These are phyloP conservation scores for Paraconiothyrium sp. DNA, from an alignment of 2,329 filamentous ascomycete species.

Conservation along the genomic window DNA sequence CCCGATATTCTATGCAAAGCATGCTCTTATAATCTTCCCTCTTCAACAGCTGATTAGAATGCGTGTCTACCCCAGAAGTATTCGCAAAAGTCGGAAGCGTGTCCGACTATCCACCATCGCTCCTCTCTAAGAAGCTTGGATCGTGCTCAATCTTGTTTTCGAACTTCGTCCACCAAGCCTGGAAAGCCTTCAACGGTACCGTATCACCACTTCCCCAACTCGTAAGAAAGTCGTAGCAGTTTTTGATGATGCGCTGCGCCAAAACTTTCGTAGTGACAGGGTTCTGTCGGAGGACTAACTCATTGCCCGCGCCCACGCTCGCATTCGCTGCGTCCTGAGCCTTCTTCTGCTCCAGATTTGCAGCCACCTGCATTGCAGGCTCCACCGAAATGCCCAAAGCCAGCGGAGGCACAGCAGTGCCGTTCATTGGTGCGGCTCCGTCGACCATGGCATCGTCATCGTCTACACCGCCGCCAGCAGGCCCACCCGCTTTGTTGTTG, in stretches of 20 bases:
- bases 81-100: background rate
- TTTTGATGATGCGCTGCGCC: conserved; percentile 93
- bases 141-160: conserved; percentile 86
- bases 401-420: conserved; percentile 51
- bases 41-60: background rate
- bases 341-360: conserved; percentile 71
- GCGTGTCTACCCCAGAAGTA: background rate
- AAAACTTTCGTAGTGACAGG: conserved; percentile 76
- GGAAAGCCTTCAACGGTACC: conserved; percentile 92
- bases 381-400: conserved; percentile 87
- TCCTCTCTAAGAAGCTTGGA: conserved; percentile 86
- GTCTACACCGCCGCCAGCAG: conserved; percentile 50
- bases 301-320: conserved; percentile 40
- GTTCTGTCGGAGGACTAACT: conserved; percentile 49
- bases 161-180: conserved; percentile 98
- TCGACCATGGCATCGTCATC: conserved; percentile 61
- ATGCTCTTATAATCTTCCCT: background rate
- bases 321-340: conserved; percentile 47
- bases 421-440: conserved; percentile 39
- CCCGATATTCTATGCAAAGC: background rate
- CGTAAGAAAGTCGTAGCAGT: conserved; percentile 95
- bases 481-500: conserved; percentile 50
- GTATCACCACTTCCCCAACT: conserved; percentile 85
- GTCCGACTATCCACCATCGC: conserved; percentile 55
- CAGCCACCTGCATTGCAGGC: conserved; percentile 74